Percentiles rank a stretch among this genome's conserved stretches.
phyloP scores from a whole-genome alignment of 352 stramenopile genomes.

The Poterioochromonas sp. region DNA sequence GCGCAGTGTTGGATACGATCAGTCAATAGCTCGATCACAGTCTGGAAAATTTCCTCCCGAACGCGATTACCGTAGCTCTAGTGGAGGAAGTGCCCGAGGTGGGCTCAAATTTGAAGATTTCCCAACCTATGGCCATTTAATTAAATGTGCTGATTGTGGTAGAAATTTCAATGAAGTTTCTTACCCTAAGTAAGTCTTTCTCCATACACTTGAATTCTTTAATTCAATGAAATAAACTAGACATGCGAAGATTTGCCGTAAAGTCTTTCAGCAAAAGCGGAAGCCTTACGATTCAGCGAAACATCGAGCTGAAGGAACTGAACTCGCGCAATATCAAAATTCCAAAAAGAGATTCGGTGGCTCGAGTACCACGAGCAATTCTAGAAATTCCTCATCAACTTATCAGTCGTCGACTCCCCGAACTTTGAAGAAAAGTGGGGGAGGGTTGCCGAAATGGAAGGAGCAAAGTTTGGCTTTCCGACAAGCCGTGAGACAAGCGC shows the following conservation, averaged over 20 bases:
- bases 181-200: background rate
- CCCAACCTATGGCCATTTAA: background rate
- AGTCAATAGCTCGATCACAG: too few species aligned
- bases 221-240: background rate
- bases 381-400: background rate
- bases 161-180: constrained; percentile 2
- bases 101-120: background rate
- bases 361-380: background rate
- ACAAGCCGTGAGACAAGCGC: background rate
- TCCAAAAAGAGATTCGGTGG: background rate
- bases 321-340: background rate
- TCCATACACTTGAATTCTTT: background rate
- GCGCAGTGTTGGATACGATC: too few species aligned
- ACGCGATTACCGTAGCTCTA: too few species aligned
- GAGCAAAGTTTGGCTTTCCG: background rate
- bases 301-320: background rate
- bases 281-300: constrained; percentile 20
- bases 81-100: too few species aligned
- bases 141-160: constrained; percentile 10
- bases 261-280: constrained; percentile 3
- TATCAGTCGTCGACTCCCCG: background rate
- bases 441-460: background rate
- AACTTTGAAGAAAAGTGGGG: background rate
- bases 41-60: too few species aligned
- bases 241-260: constrained; percentile 2